Evolutionary conservation across 768 basidiomycete genomes (phyloP).

Genomic region (Termitomyces sp.): DNA sequence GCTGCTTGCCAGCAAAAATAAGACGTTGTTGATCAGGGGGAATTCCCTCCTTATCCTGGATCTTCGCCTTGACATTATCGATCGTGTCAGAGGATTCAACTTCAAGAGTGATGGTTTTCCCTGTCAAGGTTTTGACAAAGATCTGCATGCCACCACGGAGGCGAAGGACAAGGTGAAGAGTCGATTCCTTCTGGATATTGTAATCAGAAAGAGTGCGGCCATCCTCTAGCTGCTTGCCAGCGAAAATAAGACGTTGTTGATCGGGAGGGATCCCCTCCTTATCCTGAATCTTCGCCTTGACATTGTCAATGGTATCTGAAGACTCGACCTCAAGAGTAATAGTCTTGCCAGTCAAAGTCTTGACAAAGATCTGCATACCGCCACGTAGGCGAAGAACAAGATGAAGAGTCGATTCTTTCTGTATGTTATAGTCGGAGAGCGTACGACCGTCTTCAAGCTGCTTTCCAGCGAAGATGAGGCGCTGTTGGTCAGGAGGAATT

Average conservation of each 20-base stretch:
- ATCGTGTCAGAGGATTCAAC: conserved; percentile 93
- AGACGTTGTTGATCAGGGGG: conserved; percentile 86
- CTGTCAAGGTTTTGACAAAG: conserved; percentile 83
- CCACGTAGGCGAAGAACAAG: conserved; percentile 87
- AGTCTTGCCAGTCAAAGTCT: conserved; percentile 84
- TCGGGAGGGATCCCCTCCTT: conserved; percentile 86
- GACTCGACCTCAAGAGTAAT: conserved; percentile 90
- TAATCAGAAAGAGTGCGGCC: conserved; percentile 88
- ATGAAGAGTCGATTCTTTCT: conserved; percentile 93
- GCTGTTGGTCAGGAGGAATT: conserved; percentile 87
- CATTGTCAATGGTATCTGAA: conserved; percentile 82
- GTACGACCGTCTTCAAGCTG: conserved; percentile 94
- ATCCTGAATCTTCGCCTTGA: conserved; percentile 90
- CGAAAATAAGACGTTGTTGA: conserved; percentile 88
- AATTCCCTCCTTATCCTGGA: conserved; percentile 80
- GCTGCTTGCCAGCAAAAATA: conserved; percentile 91
- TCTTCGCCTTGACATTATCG: conserved; percentile 83
- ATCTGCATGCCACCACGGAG: conserved; percentile 91
- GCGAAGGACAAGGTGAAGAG: conserved; percentile 77
- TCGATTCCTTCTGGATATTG: conserved; percentile 88
- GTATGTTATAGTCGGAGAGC: conserved; percentile 86
- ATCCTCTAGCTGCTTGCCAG: conserved; percentile 90
- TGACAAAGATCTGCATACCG: conserved; percentile 83
- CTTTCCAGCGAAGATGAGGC: conserved; percentile 95
- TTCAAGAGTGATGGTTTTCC: conserved; percentile 90